Evolutionary conservation across 345 rosid species (phyloP).

Genomic region (Eutrema heterophyllum): DNA sequence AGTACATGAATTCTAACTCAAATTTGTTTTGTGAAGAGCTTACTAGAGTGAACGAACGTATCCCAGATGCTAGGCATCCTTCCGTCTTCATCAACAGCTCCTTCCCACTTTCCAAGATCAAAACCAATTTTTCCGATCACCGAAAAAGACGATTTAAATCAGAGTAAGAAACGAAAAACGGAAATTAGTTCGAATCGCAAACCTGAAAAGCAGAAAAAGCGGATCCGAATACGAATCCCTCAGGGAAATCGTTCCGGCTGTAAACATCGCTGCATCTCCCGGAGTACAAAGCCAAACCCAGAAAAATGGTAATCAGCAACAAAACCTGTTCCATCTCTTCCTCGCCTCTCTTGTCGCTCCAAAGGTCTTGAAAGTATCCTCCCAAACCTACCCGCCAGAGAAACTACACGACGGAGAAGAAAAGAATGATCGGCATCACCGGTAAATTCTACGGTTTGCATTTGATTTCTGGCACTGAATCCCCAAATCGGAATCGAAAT

Average conservation of each 20-base stretch:
- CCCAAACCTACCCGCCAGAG: too few relatives aligned
- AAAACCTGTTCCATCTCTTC: too few relatives aligned
- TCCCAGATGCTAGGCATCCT: conserved; percentile 58
- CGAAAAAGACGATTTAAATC: neutral
- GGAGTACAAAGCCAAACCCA: neutral
- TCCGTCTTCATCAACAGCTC: conserved; percentile 57
- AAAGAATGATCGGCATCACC: too few relatives aligned
- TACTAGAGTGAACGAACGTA: conserved; percentile 39
- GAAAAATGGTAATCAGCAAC: neutral
- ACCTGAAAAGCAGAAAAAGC: conserved; percentile 51
- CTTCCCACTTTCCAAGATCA: conserved; percentile 32
- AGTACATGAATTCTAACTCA: neutral
- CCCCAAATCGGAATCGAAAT: too few relatives aligned
- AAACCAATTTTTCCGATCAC: neutral
- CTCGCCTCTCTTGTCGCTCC: too few relatives aligned
- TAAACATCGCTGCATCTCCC: conserved; percentile 17
- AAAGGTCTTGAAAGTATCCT: too few relatives aligned
- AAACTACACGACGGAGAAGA: too few relatives aligned
- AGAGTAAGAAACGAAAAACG: too few relatives aligned
- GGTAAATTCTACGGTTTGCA: too few relatives aligned
- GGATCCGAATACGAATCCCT: conserved; percentile 52
- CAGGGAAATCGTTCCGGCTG: conserved; percentile 45
- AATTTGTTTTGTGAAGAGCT: neutral
- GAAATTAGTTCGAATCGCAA: too few relatives aligned
- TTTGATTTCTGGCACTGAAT: too few relatives aligned